A percentile compares a stretch with the other conserved stretches of the same genome.
phyloP scores from a whole-genome alignment of 2,329 filamentous ascomycete species.

The Venturia pyrina region DNA sequence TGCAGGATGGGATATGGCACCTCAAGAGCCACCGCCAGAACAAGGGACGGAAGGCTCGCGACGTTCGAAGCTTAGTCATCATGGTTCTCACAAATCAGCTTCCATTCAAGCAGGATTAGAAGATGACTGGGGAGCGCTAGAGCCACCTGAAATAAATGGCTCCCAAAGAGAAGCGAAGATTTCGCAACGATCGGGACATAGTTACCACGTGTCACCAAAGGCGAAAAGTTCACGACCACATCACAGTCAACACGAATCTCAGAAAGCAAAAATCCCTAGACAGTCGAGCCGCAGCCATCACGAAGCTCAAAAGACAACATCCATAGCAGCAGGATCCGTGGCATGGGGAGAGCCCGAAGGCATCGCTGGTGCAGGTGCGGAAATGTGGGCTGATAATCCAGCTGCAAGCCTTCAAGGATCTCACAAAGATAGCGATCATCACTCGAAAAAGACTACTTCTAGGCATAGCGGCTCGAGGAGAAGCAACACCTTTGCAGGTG shows the following conservation, averaged over 20 bases:
- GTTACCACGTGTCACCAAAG: background rate
- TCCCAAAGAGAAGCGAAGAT: background rate
- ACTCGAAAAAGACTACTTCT: background rate
- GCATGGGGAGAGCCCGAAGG: background rate
- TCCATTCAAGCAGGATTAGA: background rate
- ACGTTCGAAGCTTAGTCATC: background rate
- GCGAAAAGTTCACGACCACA: background rate
- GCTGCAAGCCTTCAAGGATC: background rate
- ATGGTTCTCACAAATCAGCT: background rate
- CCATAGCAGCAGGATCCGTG: background rate
- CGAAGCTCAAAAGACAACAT: background rate
- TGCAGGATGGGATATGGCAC: background rate
- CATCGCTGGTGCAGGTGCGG: background rate
- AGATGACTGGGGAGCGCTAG: background rate
- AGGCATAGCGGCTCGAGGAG: slow-evolving; percentile 4
- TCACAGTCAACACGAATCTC: background rate
- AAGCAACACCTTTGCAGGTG: background rate
- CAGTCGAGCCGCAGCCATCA: background rate
- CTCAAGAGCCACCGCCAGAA: background rate
- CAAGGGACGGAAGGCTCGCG: background rate
- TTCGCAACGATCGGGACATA: background rate
- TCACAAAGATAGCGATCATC: background rate
- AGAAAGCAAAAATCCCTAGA: background rate
- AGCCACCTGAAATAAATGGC: background rate
- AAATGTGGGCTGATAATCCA: background rate